phyloP scores from a whole-genome alignment of 2,329 filamentous ascomycete species.

The Didymella arachidicola region DNA sequence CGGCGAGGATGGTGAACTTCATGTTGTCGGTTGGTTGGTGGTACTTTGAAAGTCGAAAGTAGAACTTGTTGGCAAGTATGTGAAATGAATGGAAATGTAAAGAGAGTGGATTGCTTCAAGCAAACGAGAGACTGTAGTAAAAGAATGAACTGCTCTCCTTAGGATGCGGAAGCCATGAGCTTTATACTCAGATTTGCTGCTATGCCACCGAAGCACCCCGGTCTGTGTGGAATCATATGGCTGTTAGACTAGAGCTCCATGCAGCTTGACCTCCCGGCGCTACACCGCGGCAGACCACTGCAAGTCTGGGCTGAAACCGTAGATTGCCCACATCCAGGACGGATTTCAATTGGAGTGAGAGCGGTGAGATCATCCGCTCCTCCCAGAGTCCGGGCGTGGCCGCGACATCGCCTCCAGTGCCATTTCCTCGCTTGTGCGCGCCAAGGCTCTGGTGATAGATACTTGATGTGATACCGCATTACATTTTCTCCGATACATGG shows the following conservation, averaged over 20 bases:
- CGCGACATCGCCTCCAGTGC: conserved; percentile 1
- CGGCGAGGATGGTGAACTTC: conserved; percentile 42
- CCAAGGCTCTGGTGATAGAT: conserved; percentile 7
- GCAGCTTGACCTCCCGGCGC: conserved; percentile 18
- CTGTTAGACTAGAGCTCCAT: conserved; percentile 16
- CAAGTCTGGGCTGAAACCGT: conserved; percentile 19
- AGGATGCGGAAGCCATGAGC: conserved; percentile 2
- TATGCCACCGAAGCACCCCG: neutral
- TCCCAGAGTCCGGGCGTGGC: neutral
- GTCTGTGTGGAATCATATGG: conserved; percentile 5
- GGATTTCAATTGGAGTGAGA: conserved; percentile 1
- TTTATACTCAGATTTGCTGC: conserved; percentile 13
- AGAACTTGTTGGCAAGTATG: conserved; percentile 27
- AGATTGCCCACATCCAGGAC: neutral
- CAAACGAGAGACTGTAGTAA: conserved; percentile 31
- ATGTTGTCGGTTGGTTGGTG: conserved; percentile 38
- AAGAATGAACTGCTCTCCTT: conserved; percentile 19
- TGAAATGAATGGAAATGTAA: conserved; percentile 30
- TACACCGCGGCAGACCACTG: conserved; percentile 12
- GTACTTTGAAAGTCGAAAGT: conserved; percentile 25
- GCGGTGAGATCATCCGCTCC: conserved; percentile 5
- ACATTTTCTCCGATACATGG: neutral
- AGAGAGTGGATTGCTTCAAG: conserved; percentile 37
- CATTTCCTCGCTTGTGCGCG: conserved; percentile 3
- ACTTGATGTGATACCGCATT: conserved; percentile 5